phyloP scores from a whole-genome alignment of 2,329 filamentous ascomycete genomes.

The Aureobasidium sp. region DNA sequence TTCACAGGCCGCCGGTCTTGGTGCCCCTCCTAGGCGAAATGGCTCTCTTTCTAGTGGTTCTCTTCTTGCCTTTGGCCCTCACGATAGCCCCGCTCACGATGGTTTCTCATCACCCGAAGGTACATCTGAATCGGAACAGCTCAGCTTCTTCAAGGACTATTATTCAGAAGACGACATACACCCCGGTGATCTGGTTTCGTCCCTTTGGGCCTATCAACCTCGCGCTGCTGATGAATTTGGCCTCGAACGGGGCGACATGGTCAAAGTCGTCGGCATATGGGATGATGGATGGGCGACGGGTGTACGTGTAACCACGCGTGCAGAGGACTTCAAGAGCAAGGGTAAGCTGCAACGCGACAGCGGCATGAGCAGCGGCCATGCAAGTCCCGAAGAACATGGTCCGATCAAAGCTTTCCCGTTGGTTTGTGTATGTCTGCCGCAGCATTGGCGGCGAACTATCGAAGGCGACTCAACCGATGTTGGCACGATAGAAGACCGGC shows the following conservation, averaged over 20 bases:
- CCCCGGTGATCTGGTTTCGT: conserved; percentile 79
- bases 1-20: conserved; percentile 44
- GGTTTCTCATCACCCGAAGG: conserved; percentile 77
- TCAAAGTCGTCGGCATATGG: conserved; percentile 98
- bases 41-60: conserved; percentile 86
- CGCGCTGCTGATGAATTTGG: conserved; percentile 89
- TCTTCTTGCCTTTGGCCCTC: conserved; percentile 48
- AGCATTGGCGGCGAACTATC: conserved; percentile 95
- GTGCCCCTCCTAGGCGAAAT: conserved; percentile 59
- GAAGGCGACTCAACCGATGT: conserved; percentile 62
- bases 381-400: conserved; percentile 37
- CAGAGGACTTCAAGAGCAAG: conserved; percentile 76
- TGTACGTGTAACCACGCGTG: conserved; percentile 70
- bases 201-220: conserved; percentile 94
- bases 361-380: conserved; percentile 76
- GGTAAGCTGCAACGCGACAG: conserved; percentile 75
- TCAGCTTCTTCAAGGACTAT: conserved; percentile 97
- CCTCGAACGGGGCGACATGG: conserved; percentile 91
- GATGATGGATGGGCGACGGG: conserved; percentile 98
- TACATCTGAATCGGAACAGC: conserved; percentile 89
- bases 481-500: conserved; percentile 10
- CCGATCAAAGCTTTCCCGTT: conserved; percentile 98
- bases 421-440: conserved; percentile 89
- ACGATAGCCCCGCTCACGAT: conserved; percentile 68
- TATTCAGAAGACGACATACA: conserved; percentile 96